Evolutionary conservation across 768 basidiomycete genomes (phyloP), one percentile per base, ranked within the genome.

Genomic region (Agaricus subrufescens): DNA sequence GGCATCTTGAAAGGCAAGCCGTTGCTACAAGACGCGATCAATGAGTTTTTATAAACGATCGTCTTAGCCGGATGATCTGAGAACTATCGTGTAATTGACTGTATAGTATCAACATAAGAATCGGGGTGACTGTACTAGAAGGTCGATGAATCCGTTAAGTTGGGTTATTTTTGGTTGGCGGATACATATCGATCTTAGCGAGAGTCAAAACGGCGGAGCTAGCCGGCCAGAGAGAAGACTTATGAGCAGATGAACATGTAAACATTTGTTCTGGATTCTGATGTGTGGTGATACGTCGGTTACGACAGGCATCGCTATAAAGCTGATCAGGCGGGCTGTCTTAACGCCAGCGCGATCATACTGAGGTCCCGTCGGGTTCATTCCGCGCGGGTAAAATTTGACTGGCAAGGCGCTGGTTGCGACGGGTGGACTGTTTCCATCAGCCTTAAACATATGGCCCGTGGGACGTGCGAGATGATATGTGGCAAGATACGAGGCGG

Each of bases 1-100:
- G 82, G 78, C 3, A 52, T 88, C 25, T 63, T 87, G 59, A 80
- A 69, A 49, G 79, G 82, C 1, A 72, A 85, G 25, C 82, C 82
- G 30, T 76, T 89, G 52, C 70, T 89, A 65, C 74, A 73, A 64
- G 87, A 89, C 61, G 68, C 88, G 50, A 67, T 85, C 10, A 82
- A 82, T 54, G 79, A 73, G 31, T 65, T 11, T 4, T 37, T 56
- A 30, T 56, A 23, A 52, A 14, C 5, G 19, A 3, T 50, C 23
- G 49, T 31, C 23, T 38, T 7, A 12, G 4, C 29, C 27, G 25
- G 4, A 19, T 48, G 30, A n/a, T 30, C n/a, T 48, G 29, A 29
- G 9, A 29, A 6, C 42, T 39, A 4, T 51, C 14, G 42, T 26
- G 11, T 43, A n/a, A 38, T n/a, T 23, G 44, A 30, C 43, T 45